Evolutionary conservation across 495 filamentous ascomycete genomes (phyloP), one percentile per base, ranked within the genome.

Genomic region (Hypoxylon fragiforme): DNA sequence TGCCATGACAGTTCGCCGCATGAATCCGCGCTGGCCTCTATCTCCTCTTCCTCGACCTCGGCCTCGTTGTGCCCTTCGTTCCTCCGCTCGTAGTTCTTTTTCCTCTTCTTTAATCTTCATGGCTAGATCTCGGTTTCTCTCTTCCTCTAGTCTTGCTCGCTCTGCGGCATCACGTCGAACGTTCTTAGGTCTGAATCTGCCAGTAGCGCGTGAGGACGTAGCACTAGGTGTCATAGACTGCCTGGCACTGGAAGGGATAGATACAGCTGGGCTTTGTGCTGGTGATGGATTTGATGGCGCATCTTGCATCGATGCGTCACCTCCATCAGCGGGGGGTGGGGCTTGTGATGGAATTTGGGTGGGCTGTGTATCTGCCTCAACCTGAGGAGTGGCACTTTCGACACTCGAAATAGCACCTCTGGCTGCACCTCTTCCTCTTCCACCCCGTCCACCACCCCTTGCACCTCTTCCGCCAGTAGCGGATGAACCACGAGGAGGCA

Each of bases 91-190:
- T 14, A 60, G 48, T 22, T 70, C 46, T 0, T 40, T 40, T 21
- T 57, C 65, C 37, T 69, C 64, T 35, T 72, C 60, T 24, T 71
- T 63, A 14, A 68, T 54, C 24, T 68, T 68, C n/a, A 50, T 22
- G 15, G 56, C 56, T 3, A 68, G 43, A 16, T 63, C 59, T 20
- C 56, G 54, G 12, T 53, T 63, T 54, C 65, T 60, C 24, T 74
- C 71, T 16, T 70, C 68, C 43, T 73, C 72, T 5, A 75, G 48
- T 34, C 57, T 66, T n/a, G 56, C 56, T n/a, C 75, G 63, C 45
- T 78, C 75, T 3, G 67, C 60, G 16, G 73, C 68, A 48, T 68
- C 72, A 42, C 74, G 59, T 5, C 75, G 65, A 9, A 77, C 54
- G 2, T 61, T 72, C 49, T 74, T 78, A 1, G 75, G 75, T 37